Evolutionary conservation across 768 basidiomycete genomes (phyloP), one percentile per base, ranked within the genome.

Genomic region (Termitomyces sp.): DNA sequence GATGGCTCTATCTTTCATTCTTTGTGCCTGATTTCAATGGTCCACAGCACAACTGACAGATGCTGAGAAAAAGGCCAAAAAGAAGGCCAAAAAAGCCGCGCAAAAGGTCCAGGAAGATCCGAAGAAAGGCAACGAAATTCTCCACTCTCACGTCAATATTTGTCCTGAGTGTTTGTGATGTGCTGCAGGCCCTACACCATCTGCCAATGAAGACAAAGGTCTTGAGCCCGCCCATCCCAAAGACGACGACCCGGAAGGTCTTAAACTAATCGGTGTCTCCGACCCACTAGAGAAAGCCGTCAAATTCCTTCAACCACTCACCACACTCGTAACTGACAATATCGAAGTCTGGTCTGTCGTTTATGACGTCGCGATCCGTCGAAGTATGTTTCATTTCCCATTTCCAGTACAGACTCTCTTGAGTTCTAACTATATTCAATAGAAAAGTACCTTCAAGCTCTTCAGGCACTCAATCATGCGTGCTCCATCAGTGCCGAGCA

Each of bases 231-330:
- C 69, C 5, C 67, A 76, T 3, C 55, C 73, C 11, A 89, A 85
- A 68, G 93, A 95, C 63, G 90, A 92, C 3, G 94, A 96, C 67
- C 90, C 91, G 0, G 85, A 89, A 20, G 96, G 95, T 24, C 65
- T 80, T 46, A 88, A 90, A 65, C 74, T 94, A 5, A 72, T 94
- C 33, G 70, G 75, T 28, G 75, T 78, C 18, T 62, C 82, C 1
- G 86, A 90, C 55, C 83, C 85, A 3, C 76, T 98, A 5, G 92
- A 90, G 46, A 81, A 81, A 16, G 94, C 94, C 0, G 77, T 80
- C 50, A 90, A 88, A 65, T 67, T 91, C 20, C 74, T 96, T 26
- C 73, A 71, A 24, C 89, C 88, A 3, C 69, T 98, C 3, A 74
- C 77, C 9, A 76, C 74, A 6, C 73, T 85, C 18, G 80, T 78